Evolutionary conservation across 768 basidiomycete species (phyloP).

Genomic region (Cystoderma amianthinum): DNA sequence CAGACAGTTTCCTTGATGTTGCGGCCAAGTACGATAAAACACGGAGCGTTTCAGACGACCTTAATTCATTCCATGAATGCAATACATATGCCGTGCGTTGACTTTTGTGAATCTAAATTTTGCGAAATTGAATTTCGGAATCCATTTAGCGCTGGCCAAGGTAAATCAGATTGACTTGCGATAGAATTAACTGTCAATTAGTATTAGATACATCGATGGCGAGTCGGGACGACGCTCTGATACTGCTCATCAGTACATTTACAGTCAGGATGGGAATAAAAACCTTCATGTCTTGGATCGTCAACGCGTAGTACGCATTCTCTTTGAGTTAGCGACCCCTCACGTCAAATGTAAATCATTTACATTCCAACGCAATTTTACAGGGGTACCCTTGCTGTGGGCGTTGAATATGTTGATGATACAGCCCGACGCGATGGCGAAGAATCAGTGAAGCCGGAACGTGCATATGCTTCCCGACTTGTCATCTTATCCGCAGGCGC

Average conservation of each 20-base stretch:
- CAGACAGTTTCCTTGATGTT: slow-evolving; percentile 38
- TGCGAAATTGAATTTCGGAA: too few species aligned
- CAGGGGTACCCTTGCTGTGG: slow-evolving; percentile 35
- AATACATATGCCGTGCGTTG: slow-evolving; percentile 42
- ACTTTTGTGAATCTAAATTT: too few species aligned
- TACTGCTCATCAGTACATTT: slow-evolving; percentile 46
- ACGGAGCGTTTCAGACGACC: slow-evolving; percentile 35
- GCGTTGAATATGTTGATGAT: slow-evolving; percentile 45
- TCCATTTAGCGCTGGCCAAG: too few species aligned
- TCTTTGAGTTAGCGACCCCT: slow-evolving; percentile 48
- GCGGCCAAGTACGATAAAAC: slow-evolving; percentile 40
- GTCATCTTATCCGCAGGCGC: slow-evolving; percentile 47
- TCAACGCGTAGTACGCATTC: slow-evolving; percentile 37
- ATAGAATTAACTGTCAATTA: too few species aligned
- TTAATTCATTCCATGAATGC: slow-evolving; percentile 36
- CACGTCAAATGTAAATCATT: neutral
- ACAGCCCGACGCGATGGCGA: slow-evolving; percentile 16
- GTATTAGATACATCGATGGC: too few species aligned
- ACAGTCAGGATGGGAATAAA: slow-evolving; percentile 33
- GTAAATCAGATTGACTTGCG: too few species aligned
- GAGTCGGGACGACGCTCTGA: too few species aligned
- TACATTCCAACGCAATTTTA: slow-evolving; percentile 1
- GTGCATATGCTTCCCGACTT: slow-evolving; percentile 31
- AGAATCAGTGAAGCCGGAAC: slow-evolving; percentile 9
- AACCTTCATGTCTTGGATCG: slow-evolving; percentile 33